Base-by-base conservation (phyloP, 2,329 filamentous ascomycete genomes). In the Blastomyces silverae region DNA sequence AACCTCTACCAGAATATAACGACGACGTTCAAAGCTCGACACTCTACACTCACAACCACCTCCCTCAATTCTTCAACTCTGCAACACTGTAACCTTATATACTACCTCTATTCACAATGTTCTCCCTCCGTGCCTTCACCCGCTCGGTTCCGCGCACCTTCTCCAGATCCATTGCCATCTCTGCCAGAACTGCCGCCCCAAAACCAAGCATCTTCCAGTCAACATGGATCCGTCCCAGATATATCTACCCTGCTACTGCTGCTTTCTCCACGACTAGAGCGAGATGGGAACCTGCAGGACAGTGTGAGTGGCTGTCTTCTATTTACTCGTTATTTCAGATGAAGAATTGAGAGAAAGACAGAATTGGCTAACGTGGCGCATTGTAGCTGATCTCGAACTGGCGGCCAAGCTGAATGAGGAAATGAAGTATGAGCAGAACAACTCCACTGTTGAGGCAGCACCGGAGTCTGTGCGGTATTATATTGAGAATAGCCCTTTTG, bases 381-480 rank as follows among this genome's bases (percentile, higher is more conserved):
- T 11, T 50, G 48, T 70, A 82, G 85, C 84, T 67, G 90, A 95
- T 73, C 83, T 88, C 69, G 91, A 97, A 79, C 87, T 99, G 63
- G 85, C 87, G 52, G 86, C 87, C 66, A 97, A 97, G 85, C 85
- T 99, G 61, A 86, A 90, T 69, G 88, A 86, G 74, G 92, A 96
- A 81, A 83, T 95, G 70, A 81, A 87, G 76, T 87, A 96, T 57
- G 55, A 57, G 74, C 94, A 97, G 84, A 85, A 87, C 73, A 88
- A 92, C 74, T 87, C 92, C 79, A 83, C 88, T 69, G 83, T 85
- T 67, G 86, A 90, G 73, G 85, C 89, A 69, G 79, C 89, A 69
- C 89, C 91, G 52, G 83, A 87, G 68, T 90, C 88, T 76, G 85
- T 97, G 77, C 88, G 91, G 80, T 90, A 94, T 76, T 97, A 95